Percentiles rank a stretch among this genome's conserved stretches.
phyloP scores from a whole-genome alignment of 495 filamentous ascomycete genomes.

The Geoglossum glabrum region DNA sequence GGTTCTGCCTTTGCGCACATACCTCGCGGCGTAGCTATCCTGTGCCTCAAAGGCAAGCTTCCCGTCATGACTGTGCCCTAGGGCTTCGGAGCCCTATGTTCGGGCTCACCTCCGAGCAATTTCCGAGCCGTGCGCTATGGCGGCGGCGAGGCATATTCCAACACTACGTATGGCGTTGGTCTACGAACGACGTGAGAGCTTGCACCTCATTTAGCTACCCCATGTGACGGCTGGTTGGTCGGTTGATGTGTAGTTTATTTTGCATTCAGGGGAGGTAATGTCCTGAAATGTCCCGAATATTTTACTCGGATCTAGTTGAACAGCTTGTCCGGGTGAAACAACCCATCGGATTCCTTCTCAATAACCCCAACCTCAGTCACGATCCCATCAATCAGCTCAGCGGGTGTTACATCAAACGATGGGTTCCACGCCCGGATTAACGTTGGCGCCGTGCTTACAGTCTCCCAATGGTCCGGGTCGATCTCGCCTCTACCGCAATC shows the following conservation, averaged over 20 bases:
- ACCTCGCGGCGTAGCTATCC: too few species aligned
- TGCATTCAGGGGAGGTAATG: neutral
- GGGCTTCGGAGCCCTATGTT: too few species aligned
- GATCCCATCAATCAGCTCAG: slow-evolving; percentile 73
- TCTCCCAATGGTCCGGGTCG: slow-evolving; percentile 22
- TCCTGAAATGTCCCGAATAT: neutral
- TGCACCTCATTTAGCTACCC: too few species aligned
- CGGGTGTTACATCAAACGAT: slow-evolving; percentile 84
- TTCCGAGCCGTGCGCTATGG: too few species aligned
- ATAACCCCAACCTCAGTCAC: slow-evolving; percentile 83
- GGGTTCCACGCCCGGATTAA: slow-evolving; percentile 85
- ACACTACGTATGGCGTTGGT: too few species aligned
- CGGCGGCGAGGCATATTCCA: too few species aligned
- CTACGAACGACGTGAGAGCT: too few species aligned
- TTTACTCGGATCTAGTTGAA: slow-evolving; percentile 17
- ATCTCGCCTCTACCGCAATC: slow-evolving; percentile 25
- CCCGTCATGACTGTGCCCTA: too few species aligned
- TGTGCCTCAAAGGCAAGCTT: too few species aligned
- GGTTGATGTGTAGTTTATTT: neutral
- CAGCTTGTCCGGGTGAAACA: slow-evolving; percentile 44
- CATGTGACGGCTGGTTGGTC: too few species aligned
- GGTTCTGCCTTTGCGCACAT: too few species aligned
- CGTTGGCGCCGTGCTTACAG: slow-evolving; percentile 62
- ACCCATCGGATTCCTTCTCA: slow-evolving; percentile 52
- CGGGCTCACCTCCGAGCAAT: too few species aligned